These are phyloP conservation scores for Canna indica DNA, from an alignment of 176 grass and related monocot species.

Conservation along the genomic window DNA sequence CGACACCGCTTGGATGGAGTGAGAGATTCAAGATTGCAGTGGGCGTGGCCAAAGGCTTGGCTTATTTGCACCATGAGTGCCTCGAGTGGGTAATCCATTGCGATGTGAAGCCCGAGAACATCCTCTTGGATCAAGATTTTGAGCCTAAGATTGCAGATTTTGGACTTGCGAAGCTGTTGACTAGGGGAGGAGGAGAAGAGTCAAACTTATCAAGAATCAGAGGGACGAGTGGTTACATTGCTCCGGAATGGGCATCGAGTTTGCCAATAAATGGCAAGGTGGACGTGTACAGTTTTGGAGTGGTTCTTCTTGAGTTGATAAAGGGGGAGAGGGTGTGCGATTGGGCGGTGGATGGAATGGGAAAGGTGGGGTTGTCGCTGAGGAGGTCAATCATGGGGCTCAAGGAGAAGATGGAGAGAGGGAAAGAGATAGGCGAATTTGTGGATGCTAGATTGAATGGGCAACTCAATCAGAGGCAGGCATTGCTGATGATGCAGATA, in stretches of 20 bases:
- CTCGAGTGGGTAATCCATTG: constrained; percentile 67
- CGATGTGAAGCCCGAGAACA: constrained; percentile 58
- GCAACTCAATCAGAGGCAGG: constrained; percentile 14
- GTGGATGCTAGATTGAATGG: constrained; percentile 14
- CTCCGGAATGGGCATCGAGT: constrained; percentile 29
- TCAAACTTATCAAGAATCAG: constrained; percentile 28
- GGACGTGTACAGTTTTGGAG: constrained; percentile 29
- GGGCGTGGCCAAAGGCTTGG: constrained; percentile 36
- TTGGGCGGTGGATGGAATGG: constrained; percentile 13
- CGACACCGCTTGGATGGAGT: constrained; percentile 25
- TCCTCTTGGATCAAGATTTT: constrained; percentile 36
- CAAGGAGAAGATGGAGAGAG: constrained; percentile 5
- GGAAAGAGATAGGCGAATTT: constrained; percentile 8
- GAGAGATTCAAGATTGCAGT: constrained; percentile 45
- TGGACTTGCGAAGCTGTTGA: constrained; percentile 36
- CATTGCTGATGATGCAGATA: constrained; percentile 3
- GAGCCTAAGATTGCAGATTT: constrained; percentile 58
- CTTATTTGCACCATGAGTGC: constrained; percentile 64
- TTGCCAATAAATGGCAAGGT: constrained; percentile 30
- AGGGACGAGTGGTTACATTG: constrained; percentile 30
- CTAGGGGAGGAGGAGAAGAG: not conserved
- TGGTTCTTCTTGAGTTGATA: constrained; percentile 28
- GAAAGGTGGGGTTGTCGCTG: constrained; percentile 7
- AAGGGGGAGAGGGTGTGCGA: constrained; percentile 21
- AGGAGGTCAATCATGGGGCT: not conserved